Evolutionary conservation across 1,284 basidiomycete species (phyloP).

Genomic region (Leccinum subspadiceum): DNA sequence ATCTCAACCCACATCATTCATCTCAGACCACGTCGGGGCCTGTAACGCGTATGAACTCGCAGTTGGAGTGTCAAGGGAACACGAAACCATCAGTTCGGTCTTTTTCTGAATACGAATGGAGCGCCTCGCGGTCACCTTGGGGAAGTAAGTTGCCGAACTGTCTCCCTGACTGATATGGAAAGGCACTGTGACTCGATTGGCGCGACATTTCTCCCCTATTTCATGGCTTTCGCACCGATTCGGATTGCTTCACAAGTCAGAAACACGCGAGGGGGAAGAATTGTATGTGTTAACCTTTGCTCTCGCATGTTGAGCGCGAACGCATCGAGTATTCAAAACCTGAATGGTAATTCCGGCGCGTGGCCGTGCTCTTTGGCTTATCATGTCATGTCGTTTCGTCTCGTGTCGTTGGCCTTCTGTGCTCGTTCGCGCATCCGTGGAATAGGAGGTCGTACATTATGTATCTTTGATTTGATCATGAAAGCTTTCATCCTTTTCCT

Average conservation of each 20-base stretch:
- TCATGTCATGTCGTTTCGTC: not conserved
- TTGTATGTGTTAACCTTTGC: constrained; percentile 49
- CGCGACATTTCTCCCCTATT: constrained; percentile 90
- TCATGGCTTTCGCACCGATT: constrained; percentile 75
- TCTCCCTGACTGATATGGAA: constrained; percentile 45
- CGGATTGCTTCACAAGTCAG: constrained; percentile 85
- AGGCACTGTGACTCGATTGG: constrained; percentile 99
- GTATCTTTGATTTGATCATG: no score
- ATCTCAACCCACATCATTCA: not conserved
- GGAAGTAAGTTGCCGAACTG: constrained; percentile 48
- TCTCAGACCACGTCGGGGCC: not conserved
- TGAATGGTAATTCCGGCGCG: constrained; percentile 32
- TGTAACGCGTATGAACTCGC: not conserved
- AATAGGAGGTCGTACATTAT: not conserved
- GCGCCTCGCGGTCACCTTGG: constrained; percentile 64
- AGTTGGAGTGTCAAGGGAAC: not conserved
- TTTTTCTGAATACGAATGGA: not conserved
- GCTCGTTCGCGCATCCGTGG: not conserved
- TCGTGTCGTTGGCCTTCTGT: not conserved
- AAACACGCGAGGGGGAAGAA: constrained; percentile 87
- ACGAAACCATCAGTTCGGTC: not conserved
- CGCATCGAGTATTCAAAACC: constrained; percentile 48
- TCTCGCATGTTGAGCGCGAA: constrained; percentile 67
- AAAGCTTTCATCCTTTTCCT: not conserved
- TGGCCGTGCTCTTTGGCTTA: not conserved